A percentile compares a stretch with the other conserved stretches of the same genome.
Conservation (phyloP, 2,329 filamentous ascomycete genomes). For the Trichoderma cornu-damae region DNA sequence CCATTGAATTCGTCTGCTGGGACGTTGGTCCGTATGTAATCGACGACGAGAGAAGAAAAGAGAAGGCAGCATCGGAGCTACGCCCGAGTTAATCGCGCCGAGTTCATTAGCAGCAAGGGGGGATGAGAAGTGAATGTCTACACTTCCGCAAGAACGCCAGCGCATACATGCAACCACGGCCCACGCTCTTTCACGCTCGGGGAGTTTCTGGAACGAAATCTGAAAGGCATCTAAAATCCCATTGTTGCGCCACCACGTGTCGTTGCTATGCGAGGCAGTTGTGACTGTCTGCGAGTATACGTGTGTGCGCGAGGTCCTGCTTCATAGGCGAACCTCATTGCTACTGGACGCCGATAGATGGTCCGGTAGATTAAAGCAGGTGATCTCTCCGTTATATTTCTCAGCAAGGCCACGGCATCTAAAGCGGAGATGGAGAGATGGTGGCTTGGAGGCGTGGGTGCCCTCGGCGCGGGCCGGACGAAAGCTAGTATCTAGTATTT, state of each 20-base stretch:
- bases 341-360: background rate
- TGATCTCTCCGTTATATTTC: background rate
- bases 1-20: background rate
- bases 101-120: background rate
- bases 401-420: background rate
- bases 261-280: background rate
- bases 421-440: background rate
- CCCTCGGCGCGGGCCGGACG: constrained; percentile 1
- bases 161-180: constrained; percentile 12
- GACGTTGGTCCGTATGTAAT: background rate
- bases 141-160: background rate
- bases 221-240: background rate
- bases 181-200: background rate
- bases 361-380: background rate
- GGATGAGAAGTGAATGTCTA: background rate
- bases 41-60: constrained; percentile 10
- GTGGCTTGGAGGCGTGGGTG: background rate
- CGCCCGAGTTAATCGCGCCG: background rate
- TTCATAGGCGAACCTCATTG: background rate
- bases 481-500: background rate
- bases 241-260: constrained; percentile 15
- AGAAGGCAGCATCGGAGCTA: background rate
- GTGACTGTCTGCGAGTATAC: background rate
- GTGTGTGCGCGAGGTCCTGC: background rate
- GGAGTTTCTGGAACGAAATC: background rate